Evolutionary conservation across 352 stramenopile species (phyloP).

Genomic region (Bremia lactucae): DNA sequence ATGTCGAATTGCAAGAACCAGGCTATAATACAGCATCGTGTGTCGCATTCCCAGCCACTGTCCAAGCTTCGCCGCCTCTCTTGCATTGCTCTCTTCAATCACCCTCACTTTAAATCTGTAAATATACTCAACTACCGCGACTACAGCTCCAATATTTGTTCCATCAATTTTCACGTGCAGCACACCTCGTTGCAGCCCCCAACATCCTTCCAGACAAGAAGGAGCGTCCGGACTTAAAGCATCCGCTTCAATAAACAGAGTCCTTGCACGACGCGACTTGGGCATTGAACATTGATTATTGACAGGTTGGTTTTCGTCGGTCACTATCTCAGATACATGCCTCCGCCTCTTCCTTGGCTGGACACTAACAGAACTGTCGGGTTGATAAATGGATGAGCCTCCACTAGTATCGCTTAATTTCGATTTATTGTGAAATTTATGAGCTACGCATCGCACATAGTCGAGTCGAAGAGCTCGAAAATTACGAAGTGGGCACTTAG

Average conservation of each 20-base stretch:
- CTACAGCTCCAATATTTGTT: conserved; percentile 27
- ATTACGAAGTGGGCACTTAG: conserved; percentile 13
- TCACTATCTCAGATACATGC: conserved; percentile 1
- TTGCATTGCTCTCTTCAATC: conserved; percentile 19
- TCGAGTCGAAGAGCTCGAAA: conserved; percentile 2
- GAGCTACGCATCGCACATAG: conserved; percentile 11
- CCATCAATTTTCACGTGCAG: conserved; percentile 36
- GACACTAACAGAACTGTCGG: conserved; percentile 3
- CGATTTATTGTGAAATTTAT: not conserved
- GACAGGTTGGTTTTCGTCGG: conserved; percentile 6
- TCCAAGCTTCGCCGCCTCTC: conserved; percentile 30
- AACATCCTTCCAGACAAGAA: not conserved
- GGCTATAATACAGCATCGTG: conserved; percentile 32
- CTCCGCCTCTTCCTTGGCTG: conserved; percentile 16
- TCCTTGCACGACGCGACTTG: conserved; percentile 10
- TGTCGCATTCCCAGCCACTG: conserved; percentile 29
- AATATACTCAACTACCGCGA: conserved; percentile 47
- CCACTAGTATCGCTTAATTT: not conserved
- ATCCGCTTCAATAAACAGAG: conserved; percentile 12
- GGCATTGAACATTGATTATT: conserved; percentile 1
- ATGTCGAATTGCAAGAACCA: conserved; percentile 21
- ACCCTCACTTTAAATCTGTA: conserved; percentile 33
- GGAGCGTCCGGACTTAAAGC: not conserved
- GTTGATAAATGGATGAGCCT: not conserved
- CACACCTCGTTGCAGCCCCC: conserved; percentile 5